phyloP scores from a whole-genome alignment of 768 basidiomycete genomes.

The Trametes cinnabarina region DNA sequence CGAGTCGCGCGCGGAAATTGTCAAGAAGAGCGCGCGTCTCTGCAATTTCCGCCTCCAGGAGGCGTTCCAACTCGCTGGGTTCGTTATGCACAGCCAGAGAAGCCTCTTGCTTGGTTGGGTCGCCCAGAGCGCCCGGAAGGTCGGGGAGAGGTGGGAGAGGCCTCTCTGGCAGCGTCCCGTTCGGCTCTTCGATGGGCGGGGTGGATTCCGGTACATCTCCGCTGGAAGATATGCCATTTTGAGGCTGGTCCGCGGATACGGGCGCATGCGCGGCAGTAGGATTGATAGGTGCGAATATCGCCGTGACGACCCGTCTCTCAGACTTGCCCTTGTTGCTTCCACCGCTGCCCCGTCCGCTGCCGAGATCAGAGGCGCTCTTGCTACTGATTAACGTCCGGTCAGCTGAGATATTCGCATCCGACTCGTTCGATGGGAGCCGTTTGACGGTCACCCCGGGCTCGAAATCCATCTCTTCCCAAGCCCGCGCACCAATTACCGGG shows the following conservation, averaged over 20 bases:
- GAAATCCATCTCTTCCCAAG: constrained; percentile 37
- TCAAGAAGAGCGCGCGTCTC: constrained; percentile 29
- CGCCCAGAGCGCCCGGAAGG: background rate
- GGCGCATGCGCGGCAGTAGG: background rate
- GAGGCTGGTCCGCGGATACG: background rate
- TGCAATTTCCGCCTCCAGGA: constrained; percentile 25
- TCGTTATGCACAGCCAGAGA: constrained; percentile 2
- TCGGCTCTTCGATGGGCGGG: background rate
- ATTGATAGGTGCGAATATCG: constrained; percentile 29
- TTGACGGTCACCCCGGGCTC: constrained; percentile 34
- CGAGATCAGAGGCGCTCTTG: constrained; percentile 15
- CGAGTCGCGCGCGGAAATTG: constrained; percentile 30
- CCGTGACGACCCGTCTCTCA: constrained; percentile 32
- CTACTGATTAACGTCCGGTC: constrained; percentile 5
- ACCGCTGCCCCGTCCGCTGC: constrained; percentile 18
- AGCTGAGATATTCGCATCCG: background rate
- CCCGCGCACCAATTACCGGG: constrained; percentile 31
- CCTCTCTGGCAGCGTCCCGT: background rate
- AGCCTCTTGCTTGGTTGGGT: background rate
- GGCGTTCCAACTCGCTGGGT: constrained; percentile 14
- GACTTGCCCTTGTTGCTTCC: constrained; percentile 23
- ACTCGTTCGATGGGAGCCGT: constrained; percentile 22
- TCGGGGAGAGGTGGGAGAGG: constrained; percentile 11
- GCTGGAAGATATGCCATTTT: background rate
- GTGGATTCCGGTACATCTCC: background rate